These are phyloP conservation scores for Yarrowia hollandica DNA, from an alignment of 805 yeast species.

Conservation along the genomic window DNA sequence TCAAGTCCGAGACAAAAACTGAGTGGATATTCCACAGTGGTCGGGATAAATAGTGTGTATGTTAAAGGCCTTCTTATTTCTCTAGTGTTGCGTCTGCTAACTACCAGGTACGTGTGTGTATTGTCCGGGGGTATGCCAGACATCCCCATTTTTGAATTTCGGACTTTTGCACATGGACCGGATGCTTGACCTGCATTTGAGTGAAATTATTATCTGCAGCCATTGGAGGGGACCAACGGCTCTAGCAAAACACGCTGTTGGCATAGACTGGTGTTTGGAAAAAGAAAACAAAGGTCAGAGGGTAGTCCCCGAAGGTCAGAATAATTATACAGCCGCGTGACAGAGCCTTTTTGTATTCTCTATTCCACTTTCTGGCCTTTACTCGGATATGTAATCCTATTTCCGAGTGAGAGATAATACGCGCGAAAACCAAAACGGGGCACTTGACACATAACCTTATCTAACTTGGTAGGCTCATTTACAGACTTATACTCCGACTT, in stretches of 20 bases:
- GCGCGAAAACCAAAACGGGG: slow-evolving; percentile 25
- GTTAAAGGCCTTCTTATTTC: too few species aligned
- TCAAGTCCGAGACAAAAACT: slow-evolving; percentile 8
- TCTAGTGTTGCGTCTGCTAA: too few species aligned
- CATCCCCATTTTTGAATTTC: slow-evolving; percentile 9
- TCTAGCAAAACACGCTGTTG: not conserved
- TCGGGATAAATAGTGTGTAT: not conserved
- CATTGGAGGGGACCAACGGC: slow-evolving; percentile 19
- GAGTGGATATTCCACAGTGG: too few species aligned
- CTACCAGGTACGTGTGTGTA: too few species aligned
- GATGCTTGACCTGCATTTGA: slow-evolving; percentile 22
- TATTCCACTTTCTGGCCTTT: not conserved
- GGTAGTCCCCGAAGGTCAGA: not conserved
- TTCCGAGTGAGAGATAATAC: slow-evolving; percentile 26
- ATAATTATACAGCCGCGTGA: not conserved
- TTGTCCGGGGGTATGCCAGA: not conserved
- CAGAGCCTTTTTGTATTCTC: not conserved
- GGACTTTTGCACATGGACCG: slow-evolving; percentile 28
- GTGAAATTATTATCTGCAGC: slow-evolving; percentile 28
- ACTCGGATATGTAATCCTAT: slow-evolving; percentile 26
- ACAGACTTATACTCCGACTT: slow-evolving; percentile 11
- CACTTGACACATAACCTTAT: slow-evolving; percentile 27
- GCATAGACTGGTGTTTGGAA: not conserved
- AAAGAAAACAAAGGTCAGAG: not conserved
- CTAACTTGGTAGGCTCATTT: slow-evolving; percentile 21